Percentiles rank a stretch among this genome's conserved stretches.
These are phyloP conservation scores for Globisporangium abappressorium DNA, from an alignment of 352 stramenopile species.

Conservation along the genomic window DNA sequence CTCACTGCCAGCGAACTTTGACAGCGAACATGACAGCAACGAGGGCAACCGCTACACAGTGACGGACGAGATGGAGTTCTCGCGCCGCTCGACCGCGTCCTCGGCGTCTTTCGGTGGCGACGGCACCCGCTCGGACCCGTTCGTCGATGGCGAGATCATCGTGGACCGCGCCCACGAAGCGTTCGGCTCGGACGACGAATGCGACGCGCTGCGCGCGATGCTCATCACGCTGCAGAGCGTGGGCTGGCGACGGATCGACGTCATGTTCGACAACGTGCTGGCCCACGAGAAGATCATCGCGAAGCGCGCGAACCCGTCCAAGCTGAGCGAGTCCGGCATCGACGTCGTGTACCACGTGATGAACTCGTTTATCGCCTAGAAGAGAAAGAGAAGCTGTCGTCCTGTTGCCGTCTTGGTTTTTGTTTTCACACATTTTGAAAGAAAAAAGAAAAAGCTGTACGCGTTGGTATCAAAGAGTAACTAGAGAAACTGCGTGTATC, in stretches of 20 bases:
- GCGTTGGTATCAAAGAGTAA: background rate
- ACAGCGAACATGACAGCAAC: slow-evolving; percentile 1
- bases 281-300: slow-evolving; percentile 82
- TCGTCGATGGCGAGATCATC: slow-evolving; percentile 51
- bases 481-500: slow-evolving; percentile 8
- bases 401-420: background rate
- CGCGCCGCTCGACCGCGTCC: slow-evolving; percentile 10
- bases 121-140: slow-evolving; percentile 40
- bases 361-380: slow-evolving; percentile 60
- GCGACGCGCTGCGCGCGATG: slow-evolving; percentile 72
- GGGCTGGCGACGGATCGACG: slow-evolving; percentile 69
- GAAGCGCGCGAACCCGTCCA: slow-evolving; percentile 58
- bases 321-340: slow-evolving; percentile 55
- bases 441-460: background rate
- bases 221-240: slow-evolving; percentile 71
- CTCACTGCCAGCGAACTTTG: slow-evolving; percentile 5
- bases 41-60: slow-evolving; percentile 11
- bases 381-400: slow-evolving; percentile 3
- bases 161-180: slow-evolving; percentile 62
- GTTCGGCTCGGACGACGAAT: slow-evolving; percentile 56
- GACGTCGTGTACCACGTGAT: slow-evolving; percentile 78
- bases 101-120: slow-evolving; percentile 18
- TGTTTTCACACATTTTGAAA: background rate
- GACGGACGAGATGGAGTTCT: slow-evolving; percentile 15
- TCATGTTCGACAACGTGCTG: slow-evolving; percentile 63